Base-by-base conservation (phyloP, 2,329 filamentous ascomycete genomes). In the Metarhizium anisopliae region DNA sequence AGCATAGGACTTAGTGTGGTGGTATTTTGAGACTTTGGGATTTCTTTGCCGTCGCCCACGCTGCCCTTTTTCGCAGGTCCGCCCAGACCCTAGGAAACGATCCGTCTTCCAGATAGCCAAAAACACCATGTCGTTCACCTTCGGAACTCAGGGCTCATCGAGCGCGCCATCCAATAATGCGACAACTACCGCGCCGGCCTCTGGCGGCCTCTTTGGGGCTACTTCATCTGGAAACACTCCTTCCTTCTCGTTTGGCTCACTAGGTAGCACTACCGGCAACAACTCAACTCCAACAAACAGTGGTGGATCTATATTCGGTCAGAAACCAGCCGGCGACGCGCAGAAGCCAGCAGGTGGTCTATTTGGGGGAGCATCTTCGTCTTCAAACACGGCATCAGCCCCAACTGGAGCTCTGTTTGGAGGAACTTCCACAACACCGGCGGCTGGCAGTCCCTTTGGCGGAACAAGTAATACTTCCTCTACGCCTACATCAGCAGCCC, bases 161-260 rank as follows among this genome's bases (percentile, higher is more conserved):
- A 59, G 64, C 61, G 68, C 66, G 52, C 59, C 67, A 18, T 59
- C 64, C 52, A 64, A 63, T 59, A 70, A 64, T 56, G 58, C 67
- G 7, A 68, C 67, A 10, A 68, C 64, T 25, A 66, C 71, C 63
- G 71, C 74, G 56, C 72, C 71, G 20, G 70, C 76, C 51, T 62
- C 70, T 6, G 70, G 70, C 14, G 63, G 67, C 20, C 61, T 78
- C 8, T 79, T 80, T 62, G 74, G 74, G 49, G 59, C 59, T 56
- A 64, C 61, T 36, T 54, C 59, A 10, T 51, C 64, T 42, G 59
- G 61, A 36, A 63, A 66, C 45, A 60, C 69, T 29, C 62, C 74
- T 29, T 57, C 60, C 8, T 77, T 79, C 63, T 71, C 72, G 10
- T 80, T 80, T 58, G 71, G 71, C 40, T 63, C 60, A 20, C 35